Evolutionary conservation across 495 filamentous ascomycete species (phyloP).

Genomic region (Aspergillus bertholletiae): DNA sequence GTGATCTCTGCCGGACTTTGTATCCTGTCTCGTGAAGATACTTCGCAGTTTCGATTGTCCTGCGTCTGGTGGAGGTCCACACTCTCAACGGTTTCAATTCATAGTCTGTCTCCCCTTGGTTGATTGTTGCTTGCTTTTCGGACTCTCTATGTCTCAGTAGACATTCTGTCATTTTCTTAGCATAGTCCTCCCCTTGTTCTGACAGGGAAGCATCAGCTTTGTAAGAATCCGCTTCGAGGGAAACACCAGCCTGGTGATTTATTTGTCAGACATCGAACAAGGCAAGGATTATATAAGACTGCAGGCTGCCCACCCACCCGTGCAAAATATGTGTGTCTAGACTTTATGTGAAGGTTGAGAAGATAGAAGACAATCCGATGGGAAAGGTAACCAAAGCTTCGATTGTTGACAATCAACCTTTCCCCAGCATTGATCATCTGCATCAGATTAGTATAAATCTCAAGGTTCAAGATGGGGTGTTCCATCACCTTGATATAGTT

Average conservation of each 20-base stretch:
- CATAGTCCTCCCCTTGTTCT: slow-evolving; percentile 78
- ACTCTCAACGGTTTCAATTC: slow-evolving; percentile 78
- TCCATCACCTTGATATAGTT: slow-evolving; percentile 81
- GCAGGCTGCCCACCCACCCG: slow-evolving; percentile 49
- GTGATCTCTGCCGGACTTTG: slow-evolving; percentile 81
- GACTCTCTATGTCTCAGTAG: slow-evolving; percentile 76
- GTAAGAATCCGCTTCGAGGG: slow-evolving; percentile 78
- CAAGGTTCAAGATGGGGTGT: not conserved
- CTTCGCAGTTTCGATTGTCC: slow-evolving; percentile 88
- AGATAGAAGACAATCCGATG: slow-evolving; percentile 97
- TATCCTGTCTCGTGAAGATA: slow-evolving; percentile 74
- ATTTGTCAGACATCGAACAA: slow-evolving; percentile 1
- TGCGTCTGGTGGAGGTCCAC: slow-evolving; percentile 89
- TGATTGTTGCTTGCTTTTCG: slow-evolving; percentile 66
- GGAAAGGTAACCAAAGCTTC: slow-evolving; percentile 90
- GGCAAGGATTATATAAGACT: not conserved
- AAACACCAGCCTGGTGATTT: slow-evolving; percentile 51
- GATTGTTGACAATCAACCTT: slow-evolving; percentile 86
- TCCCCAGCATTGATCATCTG: slow-evolving; percentile 98
- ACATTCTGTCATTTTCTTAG: slow-evolving; percentile 79
- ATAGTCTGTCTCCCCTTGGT: slow-evolving; percentile 61
- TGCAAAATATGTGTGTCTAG: slow-evolving; percentile 88
- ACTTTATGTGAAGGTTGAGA: slow-evolving; percentile 95
- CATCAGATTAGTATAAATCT: slow-evolving; percentile 12
- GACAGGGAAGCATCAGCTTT: slow-evolving; percentile 84